Evolutionary conservation across 805 yeast genomes (phyloP).

Genomic region (Candida rishiriensis): DNA sequence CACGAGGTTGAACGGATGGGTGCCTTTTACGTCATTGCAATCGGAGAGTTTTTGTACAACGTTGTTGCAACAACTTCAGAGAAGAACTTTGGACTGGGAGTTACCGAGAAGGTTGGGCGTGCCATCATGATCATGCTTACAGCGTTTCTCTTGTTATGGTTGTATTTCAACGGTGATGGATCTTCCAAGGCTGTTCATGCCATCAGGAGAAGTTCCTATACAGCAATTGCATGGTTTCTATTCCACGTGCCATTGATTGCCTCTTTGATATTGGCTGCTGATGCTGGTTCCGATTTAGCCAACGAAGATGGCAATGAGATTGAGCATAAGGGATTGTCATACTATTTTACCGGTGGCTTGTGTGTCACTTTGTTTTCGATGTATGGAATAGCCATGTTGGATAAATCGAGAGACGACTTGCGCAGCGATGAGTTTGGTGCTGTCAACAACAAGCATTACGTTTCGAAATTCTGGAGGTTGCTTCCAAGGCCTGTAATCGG

Average conservation of each 20-base stretch:
- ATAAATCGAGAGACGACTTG: constrained; percentile 37
- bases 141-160: constrained; percentile 46
- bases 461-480: constrained; percentile 19
- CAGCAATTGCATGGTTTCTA: constrained; percentile 44
- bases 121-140: constrained; percentile 44
- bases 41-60: constrained; percentile 58
- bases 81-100: constrained; percentile 43
- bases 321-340: constrained; percentile 38
- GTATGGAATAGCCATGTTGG: constrained; percentile 38
- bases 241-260: constrained; percentile 50
- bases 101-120: constrained; percentile 39
- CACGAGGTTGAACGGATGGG: constrained; percentile 61
- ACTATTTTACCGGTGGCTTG: constrained; percentile 52
- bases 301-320: constrained; percentile 20
- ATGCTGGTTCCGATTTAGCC: constrained; percentile 50
- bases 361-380: constrained; percentile 39
- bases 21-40: constrained; percentile 57
- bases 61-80: constrained; percentile 39
- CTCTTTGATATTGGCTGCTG: constrained; percentile 50
- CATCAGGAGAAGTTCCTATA: constrained; percentile 39
- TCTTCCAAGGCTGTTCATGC: constrained; percentile 47
- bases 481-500: constrained; percentile 11
- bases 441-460: constrained; percentile 35
- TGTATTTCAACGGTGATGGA: constrained; percentile 55
- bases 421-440: constrained; percentile 17